Conservation (phyloP, 106 monocot genomes). For the Dendrobium officinale region DNA sequence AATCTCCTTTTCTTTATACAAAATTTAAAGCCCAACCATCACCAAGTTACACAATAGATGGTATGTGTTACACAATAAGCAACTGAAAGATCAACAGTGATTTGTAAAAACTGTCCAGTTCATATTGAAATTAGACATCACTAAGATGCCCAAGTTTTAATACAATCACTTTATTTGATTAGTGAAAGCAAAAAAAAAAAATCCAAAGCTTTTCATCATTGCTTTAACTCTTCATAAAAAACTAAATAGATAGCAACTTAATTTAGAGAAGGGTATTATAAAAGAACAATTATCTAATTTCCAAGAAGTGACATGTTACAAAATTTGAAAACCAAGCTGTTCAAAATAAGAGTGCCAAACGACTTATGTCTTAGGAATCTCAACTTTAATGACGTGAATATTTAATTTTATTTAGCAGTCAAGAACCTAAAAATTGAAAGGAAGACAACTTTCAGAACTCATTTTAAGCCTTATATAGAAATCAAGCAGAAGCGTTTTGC, state of each 20-base stretch:
- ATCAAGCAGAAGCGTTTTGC: background rate
- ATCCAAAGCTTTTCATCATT: background rate
- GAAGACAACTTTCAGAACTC: background rate
- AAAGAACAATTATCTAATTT: background rate
- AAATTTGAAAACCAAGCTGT: background rate
- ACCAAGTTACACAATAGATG: background rate
- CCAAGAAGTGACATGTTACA: background rate
- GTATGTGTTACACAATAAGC: background rate
- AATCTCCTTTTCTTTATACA: background rate
- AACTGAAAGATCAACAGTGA: background rate
- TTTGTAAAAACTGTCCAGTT: background rate
- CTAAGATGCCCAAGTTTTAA: background rate
- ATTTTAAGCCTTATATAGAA: background rate
- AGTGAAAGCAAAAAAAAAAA: background rate
- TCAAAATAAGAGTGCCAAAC: background rate
- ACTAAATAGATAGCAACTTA: background rate
- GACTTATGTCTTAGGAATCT: no score
- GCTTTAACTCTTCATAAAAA: background rate
- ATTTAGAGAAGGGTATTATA: background rate
- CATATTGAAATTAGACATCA: background rate
- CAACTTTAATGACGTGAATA: no score
- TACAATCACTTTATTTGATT: background rate
- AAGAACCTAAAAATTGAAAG: background rate
- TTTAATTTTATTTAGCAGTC: background rate
- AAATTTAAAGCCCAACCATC: background rate